Evolutionary conservation across 2,329 filamentous ascomycete species (phyloP), one percentile per base, ranked within the genome.

Genomic region (Colletotrichum plurivorum): DNA sequence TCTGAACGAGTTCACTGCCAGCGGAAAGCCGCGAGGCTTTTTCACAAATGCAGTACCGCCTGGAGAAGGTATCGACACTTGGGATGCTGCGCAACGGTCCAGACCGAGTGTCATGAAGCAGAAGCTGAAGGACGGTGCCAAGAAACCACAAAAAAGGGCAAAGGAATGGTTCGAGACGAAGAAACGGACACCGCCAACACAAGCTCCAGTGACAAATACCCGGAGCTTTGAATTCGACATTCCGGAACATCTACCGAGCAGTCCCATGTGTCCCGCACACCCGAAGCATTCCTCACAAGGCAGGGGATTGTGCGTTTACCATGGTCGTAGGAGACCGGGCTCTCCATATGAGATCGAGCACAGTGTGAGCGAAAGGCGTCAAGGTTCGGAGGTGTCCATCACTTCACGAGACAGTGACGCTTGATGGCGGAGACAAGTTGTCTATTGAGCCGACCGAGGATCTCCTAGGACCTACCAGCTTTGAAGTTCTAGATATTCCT

Each of bases 191-290:
- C 69, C 74, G 6, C 63, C 72, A 4, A 52, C 31, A 36, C 31
- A 63, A 5, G 73, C 74, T 5, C 69, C 25, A 36, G 48, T 54
- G 48, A 51, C 57, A 63, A 61, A 18, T 27, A 71, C 59, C 9
- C 64, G 62, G 22, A 59, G 69, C 5, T 88, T 88, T 65, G 77
- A 83, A 55, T 87, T 88, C 67, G 80, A 86, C 54, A 70, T 87
- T 12, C 84, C 85, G 2, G 84, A 87, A 70, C 86, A 88, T 70
- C 76, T 86, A 8, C 84, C 85, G 39, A 83, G 71, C 65, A 87
- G 85, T 72, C 85, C 85, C 16, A 81, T 87, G 77, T 88, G 86
- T 63, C 86, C 86, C 2, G 76, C 84, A 9, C 86, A 87, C 73
- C 75, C 75, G 51, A 82, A 78, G 48, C 82, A 85, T 63, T 73